phyloP scores from a whole-genome alignment of 2,329 filamentous ascomycete genomes.

The Elsinoe australis region DNA sequence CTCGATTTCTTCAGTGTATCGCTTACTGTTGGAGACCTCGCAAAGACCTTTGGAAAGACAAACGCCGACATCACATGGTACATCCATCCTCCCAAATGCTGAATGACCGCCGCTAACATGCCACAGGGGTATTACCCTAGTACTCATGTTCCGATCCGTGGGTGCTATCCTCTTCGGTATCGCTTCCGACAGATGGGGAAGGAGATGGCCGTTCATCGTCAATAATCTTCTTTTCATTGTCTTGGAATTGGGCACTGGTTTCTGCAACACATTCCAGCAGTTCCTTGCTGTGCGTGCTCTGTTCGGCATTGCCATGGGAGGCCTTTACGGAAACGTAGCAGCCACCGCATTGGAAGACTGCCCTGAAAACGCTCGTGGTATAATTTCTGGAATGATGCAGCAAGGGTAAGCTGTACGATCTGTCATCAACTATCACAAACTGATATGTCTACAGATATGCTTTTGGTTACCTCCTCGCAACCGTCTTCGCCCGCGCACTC shows the following conservation, averaged over 20 bases:
- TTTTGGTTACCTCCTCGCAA: conserved; percentile 52
- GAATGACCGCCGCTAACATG: neutral
- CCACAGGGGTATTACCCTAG: conserved; percentile 2
- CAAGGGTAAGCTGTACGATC: conserved; percentile 22
- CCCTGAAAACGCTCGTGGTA: conserved; percentile 33
- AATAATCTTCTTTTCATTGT: conserved; percentile 33
- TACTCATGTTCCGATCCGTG: conserved; percentile 29
- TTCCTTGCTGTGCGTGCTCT: conserved; percentile 34
- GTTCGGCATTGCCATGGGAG: conserved; percentile 35
- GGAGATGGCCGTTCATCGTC: conserved; percentile 32
- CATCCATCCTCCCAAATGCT: conserved; percentile 20
- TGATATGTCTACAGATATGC: conserved; percentile 28
- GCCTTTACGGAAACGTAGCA: conserved; percentile 29
- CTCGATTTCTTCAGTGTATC: conserved; percentile 45
- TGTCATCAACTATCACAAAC: neutral
- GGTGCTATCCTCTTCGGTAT: conserved; percentile 28
- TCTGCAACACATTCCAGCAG: conserved; percentile 30
- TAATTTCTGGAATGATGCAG: conserved; percentile 33
- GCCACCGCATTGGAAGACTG: conserved; percentile 36
- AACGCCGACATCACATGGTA: conserved; percentile 52
- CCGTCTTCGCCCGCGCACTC: conserved; percentile 52
- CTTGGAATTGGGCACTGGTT: conserved; percentile 33
- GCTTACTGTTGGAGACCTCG: conserved; percentile 44
- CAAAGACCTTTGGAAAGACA: conserved; percentile 44
- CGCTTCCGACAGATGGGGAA: conserved; percentile 27